These are phyloP conservation scores for Cephalotrichum gorgonifer DNA, from an alignment of 2,329 filamentous ascomycete species.

Conservation along the genomic window DNA sequence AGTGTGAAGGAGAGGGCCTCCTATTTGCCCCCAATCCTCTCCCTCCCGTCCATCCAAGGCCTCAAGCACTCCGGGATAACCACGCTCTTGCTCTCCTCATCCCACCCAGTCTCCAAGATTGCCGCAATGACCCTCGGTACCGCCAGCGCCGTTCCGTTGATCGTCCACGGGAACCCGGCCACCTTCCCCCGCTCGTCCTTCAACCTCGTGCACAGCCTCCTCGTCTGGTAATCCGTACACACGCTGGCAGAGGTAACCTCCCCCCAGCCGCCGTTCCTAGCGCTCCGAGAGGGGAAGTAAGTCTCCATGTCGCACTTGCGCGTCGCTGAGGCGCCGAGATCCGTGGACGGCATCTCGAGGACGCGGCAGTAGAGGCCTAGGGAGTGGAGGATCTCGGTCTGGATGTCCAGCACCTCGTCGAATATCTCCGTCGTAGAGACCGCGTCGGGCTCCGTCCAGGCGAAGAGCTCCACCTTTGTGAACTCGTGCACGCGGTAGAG, in stretches of 20 bases:
- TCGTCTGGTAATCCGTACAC: constrained; percentile 89
- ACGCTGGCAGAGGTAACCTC: constrained; percentile 86
- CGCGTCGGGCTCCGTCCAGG: constrained; percentile 61
- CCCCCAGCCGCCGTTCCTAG: constrained; percentile 58
- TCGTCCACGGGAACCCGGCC: constrained; percentile 68
- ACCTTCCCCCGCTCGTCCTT: constrained; percentile 5
- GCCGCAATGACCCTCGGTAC: constrained; percentile 84
- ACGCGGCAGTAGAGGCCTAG: constrained; percentile 79
- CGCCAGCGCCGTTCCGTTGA: constrained; percentile 90
- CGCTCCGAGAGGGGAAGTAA: constrained; percentile 71
- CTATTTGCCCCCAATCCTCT: constrained; percentile 41
- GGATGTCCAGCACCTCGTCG: constrained; percentile 76
- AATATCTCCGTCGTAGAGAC: constrained; percentile 50
- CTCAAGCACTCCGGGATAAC: constrained; percentile 68
- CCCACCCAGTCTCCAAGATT: constrained; percentile 83
- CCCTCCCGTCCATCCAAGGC: constrained; percentile 72
- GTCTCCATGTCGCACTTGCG: constrained; percentile 92
- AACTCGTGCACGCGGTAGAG: constrained; percentile 97
- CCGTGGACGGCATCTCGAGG: constrained; percentile 81
- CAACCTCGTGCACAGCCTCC: constrained; percentile 70
- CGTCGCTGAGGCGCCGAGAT: constrained; percentile 79
- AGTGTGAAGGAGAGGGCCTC: background rate
- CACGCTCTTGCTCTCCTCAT: constrained; percentile 57
- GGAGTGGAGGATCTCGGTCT: constrained; percentile 68
- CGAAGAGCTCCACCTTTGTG: constrained; percentile 96